Evolutionary conservation across 2,329 filamentous ascomycete species (phyloP).

Genomic region (Zymoseptoria tritici): DNA sequence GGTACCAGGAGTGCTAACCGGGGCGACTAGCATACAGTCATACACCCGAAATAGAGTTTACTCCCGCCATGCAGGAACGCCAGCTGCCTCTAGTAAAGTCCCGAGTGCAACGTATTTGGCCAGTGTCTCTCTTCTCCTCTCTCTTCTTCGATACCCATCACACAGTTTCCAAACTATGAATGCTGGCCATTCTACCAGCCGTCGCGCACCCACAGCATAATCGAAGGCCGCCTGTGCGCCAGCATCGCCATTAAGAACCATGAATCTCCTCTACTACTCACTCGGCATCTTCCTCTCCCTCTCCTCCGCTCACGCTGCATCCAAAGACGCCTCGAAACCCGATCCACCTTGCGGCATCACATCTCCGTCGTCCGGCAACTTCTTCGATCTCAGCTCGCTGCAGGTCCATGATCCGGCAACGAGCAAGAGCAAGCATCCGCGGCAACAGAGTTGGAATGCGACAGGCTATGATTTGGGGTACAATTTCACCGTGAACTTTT

Average conservation of each 20-base stretch:
- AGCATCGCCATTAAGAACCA: slow-evolving; percentile 5
- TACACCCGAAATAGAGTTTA: too few species aligned
- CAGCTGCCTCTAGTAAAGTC: too few species aligned
- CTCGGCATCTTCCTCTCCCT: slow-evolving; percentile 26
- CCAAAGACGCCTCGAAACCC: slow-evolving; percentile 24
- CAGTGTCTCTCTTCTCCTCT: not conserved
- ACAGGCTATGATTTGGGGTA: slow-evolving; percentile 68
- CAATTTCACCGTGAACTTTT: slow-evolving; percentile 81
- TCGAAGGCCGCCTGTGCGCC: not conserved
- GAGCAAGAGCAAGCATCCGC: slow-evolving; percentile 43
- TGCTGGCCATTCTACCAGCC: not conserved
- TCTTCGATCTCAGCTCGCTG: slow-evolving; percentile 56
- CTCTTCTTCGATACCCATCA: not conserved
- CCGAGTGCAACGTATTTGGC: not conserved
- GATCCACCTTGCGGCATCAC: slow-evolving; percentile 54
- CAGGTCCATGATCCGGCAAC: slow-evolving; percentile 45
- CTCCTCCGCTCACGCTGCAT: slow-evolving; percentile 30
- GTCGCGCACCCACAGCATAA: not conserved
- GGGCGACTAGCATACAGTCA: too few species aligned
- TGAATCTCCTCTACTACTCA: slow-evolving; percentile 30
- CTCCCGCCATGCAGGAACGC: too few species aligned
- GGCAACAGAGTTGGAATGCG: slow-evolving; percentile 55
- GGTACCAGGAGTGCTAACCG: too few species aligned
- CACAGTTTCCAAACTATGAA: not conserved
- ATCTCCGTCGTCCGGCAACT: slow-evolving; percentile 53